Conservation (phyloP, 768 basidiomycete species). For the Leccinum subtestaceum region DNA sequence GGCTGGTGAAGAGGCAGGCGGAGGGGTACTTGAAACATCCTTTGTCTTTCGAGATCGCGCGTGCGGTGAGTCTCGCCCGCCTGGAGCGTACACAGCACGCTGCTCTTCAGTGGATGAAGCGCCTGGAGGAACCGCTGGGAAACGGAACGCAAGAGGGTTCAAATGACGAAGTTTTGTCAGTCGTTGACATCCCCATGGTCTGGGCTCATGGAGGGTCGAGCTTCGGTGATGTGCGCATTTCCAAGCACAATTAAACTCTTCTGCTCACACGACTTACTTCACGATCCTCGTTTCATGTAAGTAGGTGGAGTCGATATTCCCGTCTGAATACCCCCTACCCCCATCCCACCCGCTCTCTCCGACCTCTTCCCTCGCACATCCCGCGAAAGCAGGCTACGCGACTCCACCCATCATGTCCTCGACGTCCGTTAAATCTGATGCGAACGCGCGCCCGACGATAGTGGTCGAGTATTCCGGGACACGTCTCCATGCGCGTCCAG, state of each 20-base stretch:
- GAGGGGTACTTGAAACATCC: constrained; percentile 39
- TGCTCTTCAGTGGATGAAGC: constrained; percentile 28
- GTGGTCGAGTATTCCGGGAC: constrained; percentile 4
- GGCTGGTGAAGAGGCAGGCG: constrained; percentile 37
- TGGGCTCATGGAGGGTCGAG: constrained; percentile 20
- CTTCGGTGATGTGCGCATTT: constrained; percentile 29
- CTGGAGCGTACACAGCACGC: not conserved
- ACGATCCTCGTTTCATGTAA: too few relatives aligned
- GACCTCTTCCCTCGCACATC: constrained; percentile 13
- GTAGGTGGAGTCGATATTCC: constrained; percentile 36
- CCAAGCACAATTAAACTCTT: too few relatives aligned
- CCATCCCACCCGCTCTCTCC: constrained; percentile 25
- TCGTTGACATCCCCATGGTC: constrained; percentile 3
- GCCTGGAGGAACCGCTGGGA: not conserved
- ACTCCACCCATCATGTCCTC: not conserved
- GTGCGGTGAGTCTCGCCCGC: constrained; percentile 8
- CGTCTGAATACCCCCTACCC: constrained; percentile 36
- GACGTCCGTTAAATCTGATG: not conserved
- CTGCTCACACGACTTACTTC: too few relatives aligned
- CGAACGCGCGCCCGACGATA: constrained; percentile 9
- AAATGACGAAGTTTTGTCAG: constrained; percentile 1
- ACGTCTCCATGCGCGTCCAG: constrained; percentile 42
- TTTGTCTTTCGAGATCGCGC: constrained; percentile 42
- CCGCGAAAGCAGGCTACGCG: constrained; percentile 7
- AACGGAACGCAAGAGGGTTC: not conserved